Evolutionary conservation across 192 early-diverging fungal species (phyloP).

Genomic region (Coemansia sp.): DNA sequence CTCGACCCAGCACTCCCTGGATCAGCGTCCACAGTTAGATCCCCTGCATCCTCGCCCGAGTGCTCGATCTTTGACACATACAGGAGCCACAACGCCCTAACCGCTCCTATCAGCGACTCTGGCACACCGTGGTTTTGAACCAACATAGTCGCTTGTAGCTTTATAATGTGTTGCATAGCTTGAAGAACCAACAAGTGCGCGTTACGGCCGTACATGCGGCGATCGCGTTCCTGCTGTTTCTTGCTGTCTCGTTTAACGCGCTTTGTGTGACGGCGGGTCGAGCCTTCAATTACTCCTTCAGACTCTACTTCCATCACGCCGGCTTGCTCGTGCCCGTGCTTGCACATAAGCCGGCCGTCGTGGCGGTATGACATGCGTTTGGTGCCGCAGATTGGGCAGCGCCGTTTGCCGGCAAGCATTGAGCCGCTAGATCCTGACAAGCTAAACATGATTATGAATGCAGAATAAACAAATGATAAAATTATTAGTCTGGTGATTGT

Average conservation of each 20-base stretch:
- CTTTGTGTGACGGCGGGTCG: slow-evolving; percentile 24
- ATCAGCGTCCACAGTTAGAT: background rate
- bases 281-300: slow-evolving; percentile 26
- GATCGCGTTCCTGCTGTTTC: background rate
- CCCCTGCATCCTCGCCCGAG: background rate
- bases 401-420: slow-evolving; percentile 10
- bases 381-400: slow-evolving; percentile 43
- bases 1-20: background rate
- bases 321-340: slow-evolving; percentile 44
- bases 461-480: background rate
- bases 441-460: background rate
- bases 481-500: too few species aligned
- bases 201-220: slow-evolving; percentile 29
- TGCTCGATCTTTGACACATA: slow-evolving; percentile 34
- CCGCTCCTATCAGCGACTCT: slow-evolving; percentile 17
- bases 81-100: slow-evolving; percentile 37
- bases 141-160: slow-evolving; percentile 27
- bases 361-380: slow-evolving; percentile 29
- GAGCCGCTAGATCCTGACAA: background rate
- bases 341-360: slow-evolving; percentile 47
- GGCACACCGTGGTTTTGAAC: slow-evolving; percentile 29
- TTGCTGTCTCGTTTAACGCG: slow-evolving; percentile 17
- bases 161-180: slow-evolving; percentile 35
- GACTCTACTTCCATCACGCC: slow-evolving; percentile 35
- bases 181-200: slow-evolving; percentile 38